Conservation (phyloP, 768 basidiomycete species). For the Tylopilus sp. region DNA sequence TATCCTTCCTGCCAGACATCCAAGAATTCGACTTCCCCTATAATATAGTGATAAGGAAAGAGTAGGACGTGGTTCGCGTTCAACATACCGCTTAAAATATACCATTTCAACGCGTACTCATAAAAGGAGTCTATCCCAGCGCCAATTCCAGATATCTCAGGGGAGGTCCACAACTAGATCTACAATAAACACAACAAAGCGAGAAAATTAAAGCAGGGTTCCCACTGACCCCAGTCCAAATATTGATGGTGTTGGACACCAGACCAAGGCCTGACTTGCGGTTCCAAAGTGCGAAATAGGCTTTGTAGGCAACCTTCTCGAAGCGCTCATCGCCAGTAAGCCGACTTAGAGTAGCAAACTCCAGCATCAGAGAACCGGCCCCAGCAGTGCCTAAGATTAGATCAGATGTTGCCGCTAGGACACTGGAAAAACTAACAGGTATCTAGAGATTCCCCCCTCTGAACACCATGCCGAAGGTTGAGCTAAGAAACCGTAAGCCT, state of each 20-base stretch:
- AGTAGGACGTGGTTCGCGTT: not conserved
- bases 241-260: slow-evolving; percentile 88
- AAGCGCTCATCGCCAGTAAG: slow-evolving; percentile 88
- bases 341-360: slow-evolving; percentile 90
- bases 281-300: slow-evolving; percentile 94
- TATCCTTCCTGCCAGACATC: slow-evolving; percentile 86
- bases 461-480: slow-evolving; percentile 78
- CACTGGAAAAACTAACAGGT: slow-evolving; percentile 62
- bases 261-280: slow-evolving; percentile 79
- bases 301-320: slow-evolving; percentile 84
- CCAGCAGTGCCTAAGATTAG: slow-evolving; percentile 72
- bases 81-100: slow-evolving; percentile 71
- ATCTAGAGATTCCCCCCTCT: slow-evolving; percentile 71
- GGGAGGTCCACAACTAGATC: slow-evolving; percentile 61
- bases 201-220: not conserved
- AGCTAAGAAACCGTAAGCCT: slow-evolving; percentile 43
- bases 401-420: slow-evolving; percentile 2
- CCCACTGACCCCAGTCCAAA: slow-evolving; percentile 67
- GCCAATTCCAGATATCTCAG: slow-evolving; percentile 79
- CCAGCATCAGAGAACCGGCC: slow-evolving; percentile 88
- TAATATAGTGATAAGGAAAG: not conserved
- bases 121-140: slow-evolving; percentile 96
- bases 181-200: slow-evolving; percentile 8
- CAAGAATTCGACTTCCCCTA: slow-evolving; percentile 75
- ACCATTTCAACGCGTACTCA: slow-evolving; percentile 93